Conservation (phyloP, 225 moss, liverwort and hornwort genomes). For the Neckera pumila region DNA sequence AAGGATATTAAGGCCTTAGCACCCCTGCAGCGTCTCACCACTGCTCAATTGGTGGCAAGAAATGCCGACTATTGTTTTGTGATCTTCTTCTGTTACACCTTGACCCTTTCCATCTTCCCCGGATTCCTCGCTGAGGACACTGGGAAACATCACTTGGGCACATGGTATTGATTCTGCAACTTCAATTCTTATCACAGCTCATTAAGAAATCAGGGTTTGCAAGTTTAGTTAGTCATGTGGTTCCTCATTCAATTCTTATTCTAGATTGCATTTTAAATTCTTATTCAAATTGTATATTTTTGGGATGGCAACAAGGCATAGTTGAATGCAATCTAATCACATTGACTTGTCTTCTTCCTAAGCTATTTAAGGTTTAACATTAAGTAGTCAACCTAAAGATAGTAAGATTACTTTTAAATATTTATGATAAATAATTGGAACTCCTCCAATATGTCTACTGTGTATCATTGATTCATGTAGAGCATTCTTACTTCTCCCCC, state of each 20-base stretch:
- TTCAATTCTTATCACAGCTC: background rate
- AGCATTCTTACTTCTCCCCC: too few species aligned
- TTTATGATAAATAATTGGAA: background rate
- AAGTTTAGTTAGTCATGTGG: background rate
- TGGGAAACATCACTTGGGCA: constrained; percentile 60
- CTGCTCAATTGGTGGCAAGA: constrained; percentile 38
- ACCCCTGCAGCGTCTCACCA: constrained; percentile 34
- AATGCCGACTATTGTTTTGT: constrained; percentile 65
- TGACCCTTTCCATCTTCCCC: constrained; percentile 79
- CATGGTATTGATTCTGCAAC: constrained; percentile 30
- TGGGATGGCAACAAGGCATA: background rate
- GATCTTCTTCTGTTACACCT: constrained; percentile 38
- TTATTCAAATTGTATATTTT: too few species aligned
- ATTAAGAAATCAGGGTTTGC: background rate
- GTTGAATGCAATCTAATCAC: background rate
- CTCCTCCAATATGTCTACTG: background rate
- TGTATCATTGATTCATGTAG: background rate
- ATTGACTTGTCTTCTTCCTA: background rate
- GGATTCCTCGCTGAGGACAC: constrained; percentile 87
- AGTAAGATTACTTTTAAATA: background rate
- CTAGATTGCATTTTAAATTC: background rate
- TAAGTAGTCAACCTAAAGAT: background rate
- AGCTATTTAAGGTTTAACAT: background rate
- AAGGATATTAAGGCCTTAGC: constrained; percentile 6
- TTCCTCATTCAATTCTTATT: background rate